Evolutionary conservation across 129 eudicot species (phyloP).

Genomic region (Lactuca saligna): DNA sequence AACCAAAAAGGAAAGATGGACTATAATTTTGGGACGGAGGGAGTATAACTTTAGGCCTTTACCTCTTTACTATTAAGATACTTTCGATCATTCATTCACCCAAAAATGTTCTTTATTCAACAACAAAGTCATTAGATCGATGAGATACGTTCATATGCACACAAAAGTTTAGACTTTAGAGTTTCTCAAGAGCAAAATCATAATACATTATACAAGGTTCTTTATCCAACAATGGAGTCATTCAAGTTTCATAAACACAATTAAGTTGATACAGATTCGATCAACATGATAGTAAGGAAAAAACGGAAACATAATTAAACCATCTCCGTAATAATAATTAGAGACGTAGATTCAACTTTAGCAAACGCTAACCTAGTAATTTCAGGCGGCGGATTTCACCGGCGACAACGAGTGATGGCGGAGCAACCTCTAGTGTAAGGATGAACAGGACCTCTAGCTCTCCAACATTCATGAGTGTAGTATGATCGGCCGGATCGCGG

Average conservation of each 20-base stretch:
- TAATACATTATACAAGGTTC: constrained; percentile 2
- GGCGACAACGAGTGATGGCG: constrained; percentile 71
- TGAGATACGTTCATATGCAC: background rate
- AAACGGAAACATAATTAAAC: background rate
- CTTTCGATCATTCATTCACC: background rate
- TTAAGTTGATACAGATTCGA: background rate
- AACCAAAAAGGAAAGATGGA: too few relatives aligned
- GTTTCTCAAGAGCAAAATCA: background rate
- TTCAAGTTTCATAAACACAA: background rate
- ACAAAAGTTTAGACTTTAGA: background rate
- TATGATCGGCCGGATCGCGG: constrained; percentile 90
- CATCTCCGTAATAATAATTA: constrained; percentile 3
- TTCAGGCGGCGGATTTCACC: constrained; percentile 25
- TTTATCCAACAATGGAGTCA: background rate
- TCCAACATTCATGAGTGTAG: constrained; percentile 71
- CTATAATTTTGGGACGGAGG: too few relatives aligned
- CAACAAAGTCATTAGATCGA: background rate
- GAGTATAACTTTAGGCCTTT: too few relatives aligned
- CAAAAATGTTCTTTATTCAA: background rate
- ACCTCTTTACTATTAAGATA: background rate
- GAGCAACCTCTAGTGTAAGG: constrained; percentile 87
- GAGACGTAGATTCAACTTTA: constrained; percentile 5
- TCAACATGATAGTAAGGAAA: background rate
- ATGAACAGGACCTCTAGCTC: constrained; percentile 57
- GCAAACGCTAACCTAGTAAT: constrained; percentile 11